phyloP scores from a whole-genome alignment of 1,284 basidiomycete species.

The Ustilago nuda region DNA sequence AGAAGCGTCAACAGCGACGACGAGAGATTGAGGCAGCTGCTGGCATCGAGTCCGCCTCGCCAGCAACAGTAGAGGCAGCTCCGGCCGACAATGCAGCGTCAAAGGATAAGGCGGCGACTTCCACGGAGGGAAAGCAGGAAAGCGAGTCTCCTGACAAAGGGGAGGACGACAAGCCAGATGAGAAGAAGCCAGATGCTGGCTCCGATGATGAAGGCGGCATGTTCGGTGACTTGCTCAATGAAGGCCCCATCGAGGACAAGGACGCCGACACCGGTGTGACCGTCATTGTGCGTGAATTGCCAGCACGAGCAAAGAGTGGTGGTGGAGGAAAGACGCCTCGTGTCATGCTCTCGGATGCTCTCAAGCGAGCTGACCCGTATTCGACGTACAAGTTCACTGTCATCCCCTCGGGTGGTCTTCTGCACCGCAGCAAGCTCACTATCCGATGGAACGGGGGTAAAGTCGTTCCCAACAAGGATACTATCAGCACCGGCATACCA shows the following conservation, averaged over 20 bases:
- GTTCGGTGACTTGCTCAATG: slow-evolving; percentile 82
- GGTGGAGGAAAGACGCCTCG: slow-evolving; percentile 61
- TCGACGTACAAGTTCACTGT: slow-evolving; percentile 77
- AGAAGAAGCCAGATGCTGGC: slow-evolving; percentile 19
- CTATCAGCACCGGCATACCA: slow-evolving; percentile 69
- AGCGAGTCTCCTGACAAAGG: slow-evolving; percentile 1
- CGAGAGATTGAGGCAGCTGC: slow-evolving; percentile 71
- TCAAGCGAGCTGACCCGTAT: slow-evolving; percentile 75
- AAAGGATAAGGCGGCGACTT: neutral
- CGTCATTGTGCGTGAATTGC: slow-evolving; percentile 51
- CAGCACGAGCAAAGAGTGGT: slow-evolving; percentile 55
- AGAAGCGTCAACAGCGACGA: slow-evolving; percentile 71
- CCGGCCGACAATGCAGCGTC: neutral
- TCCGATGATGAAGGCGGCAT: slow-evolving; percentile 74
- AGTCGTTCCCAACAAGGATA: slow-evolving; percentile 55
- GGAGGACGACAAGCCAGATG: slow-evolving; percentile 3
- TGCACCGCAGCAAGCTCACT: slow-evolving; percentile 58
- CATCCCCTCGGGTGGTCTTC: slow-evolving; percentile 48
- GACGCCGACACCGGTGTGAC: slow-evolving; percentile 46
- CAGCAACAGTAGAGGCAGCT: slow-evolving; percentile 5
- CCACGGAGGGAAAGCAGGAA: neutral
- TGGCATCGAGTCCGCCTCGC: slow-evolving; percentile 11
- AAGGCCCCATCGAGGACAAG: slow-evolving; percentile 79
- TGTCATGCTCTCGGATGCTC: slow-evolving; percentile 60
- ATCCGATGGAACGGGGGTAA: slow-evolving; percentile 63